A percentile compares a stretch with the other conserved stretches of the same genome.
Conservation (phyloP, 306 rosid species). For the Quercus engelmannii region DNA sequence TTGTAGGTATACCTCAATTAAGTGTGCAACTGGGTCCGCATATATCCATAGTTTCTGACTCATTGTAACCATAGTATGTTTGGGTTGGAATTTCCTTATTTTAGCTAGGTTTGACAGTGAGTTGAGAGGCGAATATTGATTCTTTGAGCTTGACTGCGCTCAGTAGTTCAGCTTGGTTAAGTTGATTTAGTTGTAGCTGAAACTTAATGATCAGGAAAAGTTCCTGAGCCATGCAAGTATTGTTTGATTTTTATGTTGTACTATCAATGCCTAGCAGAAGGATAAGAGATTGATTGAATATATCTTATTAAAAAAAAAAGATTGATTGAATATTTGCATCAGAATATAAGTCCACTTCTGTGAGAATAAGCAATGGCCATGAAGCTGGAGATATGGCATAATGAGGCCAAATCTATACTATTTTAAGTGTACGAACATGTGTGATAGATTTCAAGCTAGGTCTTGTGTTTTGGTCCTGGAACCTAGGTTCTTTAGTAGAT, state of each 20-base stretch:
- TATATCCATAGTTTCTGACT: not conserved
- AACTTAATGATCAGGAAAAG: not conserved
- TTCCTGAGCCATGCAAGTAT: not conserved
- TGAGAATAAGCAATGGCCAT: not conserved
- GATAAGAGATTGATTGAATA: too few relatives aligned
- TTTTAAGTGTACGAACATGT: not conserved
- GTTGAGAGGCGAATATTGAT: too few relatives aligned
- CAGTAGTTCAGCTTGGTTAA: not conserved
- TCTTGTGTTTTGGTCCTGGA: not conserved
- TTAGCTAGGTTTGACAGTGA: not conserved
- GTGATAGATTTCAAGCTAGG: not conserved
- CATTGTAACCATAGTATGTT: not conserved
- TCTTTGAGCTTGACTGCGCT: too few relatives aligned
- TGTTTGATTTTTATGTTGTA: not conserved
- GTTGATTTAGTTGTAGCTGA: not conserved
- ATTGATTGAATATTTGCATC: not conserved
- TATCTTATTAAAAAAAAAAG: not conserved
- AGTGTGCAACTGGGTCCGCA: not conserved
- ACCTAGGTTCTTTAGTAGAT: not conserved
- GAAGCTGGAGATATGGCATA: not conserved
- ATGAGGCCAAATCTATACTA: not conserved
- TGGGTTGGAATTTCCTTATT: not conserved
- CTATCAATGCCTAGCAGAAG: not conserved
- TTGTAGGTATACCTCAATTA: too few relatives aligned
- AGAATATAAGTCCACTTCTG: not conserved